A percentile compares a stretch with the other conserved stretches of the same genome.
Evolutionary conservation across 2,329 filamentous ascomycete species (phyloP).

Genomic region (Nothopassalora personata): DNA sequence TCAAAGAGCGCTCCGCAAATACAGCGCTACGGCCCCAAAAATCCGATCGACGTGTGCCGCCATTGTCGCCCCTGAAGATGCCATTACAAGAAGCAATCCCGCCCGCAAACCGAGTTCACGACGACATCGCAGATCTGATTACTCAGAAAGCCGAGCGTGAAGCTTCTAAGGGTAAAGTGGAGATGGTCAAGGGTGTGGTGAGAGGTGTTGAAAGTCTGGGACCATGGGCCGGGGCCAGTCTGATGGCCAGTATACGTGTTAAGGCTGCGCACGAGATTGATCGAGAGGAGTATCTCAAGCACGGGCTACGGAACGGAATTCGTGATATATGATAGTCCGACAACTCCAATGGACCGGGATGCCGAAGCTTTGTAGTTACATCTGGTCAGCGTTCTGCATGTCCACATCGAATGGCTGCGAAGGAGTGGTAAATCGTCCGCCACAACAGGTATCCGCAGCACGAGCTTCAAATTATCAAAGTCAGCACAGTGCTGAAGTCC

Average conservation of each 20-base stretch:
- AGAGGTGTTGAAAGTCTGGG: constrained; percentile 65
- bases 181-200: constrained; percentile 52
- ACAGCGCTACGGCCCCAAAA: constrained; percentile 3
- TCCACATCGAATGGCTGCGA: background rate
- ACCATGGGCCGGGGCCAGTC: constrained; percentile 67
- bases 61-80: constrained; percentile 21
- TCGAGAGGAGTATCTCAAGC: constrained; percentile 63
- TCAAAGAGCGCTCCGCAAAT: constrained; percentile 21
- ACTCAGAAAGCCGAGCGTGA: constrained; percentile 53
- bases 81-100: constrained; percentile 23
- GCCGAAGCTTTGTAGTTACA: background rate
- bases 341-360: background rate
- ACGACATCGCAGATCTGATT: constrained; percentile 40
- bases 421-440: background rate
- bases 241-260: constrained; percentile 63
- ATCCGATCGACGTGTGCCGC: constrained; percentile 4
- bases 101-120: constrained; percentile 23
- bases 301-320: constrained; percentile 46
- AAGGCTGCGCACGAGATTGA: constrained; percentile 66
- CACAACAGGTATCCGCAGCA: no score
- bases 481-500: no score
- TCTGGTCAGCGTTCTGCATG: background rate
- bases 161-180: constrained; percentile 39
- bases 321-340: constrained; percentile 11
- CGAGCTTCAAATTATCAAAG: no score